phyloP scores from a whole-genome alignment of 75 land plant species.

The Sequoiadendron giganteum region DNA sequence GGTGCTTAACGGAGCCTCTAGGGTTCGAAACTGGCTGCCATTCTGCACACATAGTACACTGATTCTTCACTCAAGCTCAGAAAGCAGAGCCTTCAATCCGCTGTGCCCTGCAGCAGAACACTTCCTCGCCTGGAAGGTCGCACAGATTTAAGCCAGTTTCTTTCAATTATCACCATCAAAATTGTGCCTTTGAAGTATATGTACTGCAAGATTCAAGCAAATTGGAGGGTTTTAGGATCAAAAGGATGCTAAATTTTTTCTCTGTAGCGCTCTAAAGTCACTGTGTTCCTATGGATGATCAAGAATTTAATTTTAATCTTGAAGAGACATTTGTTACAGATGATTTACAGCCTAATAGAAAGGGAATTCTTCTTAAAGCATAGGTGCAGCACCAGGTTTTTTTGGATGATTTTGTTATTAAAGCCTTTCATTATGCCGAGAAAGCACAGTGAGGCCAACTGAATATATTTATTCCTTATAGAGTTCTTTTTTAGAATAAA shows the following conservation, averaged over 20 bases:
- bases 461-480: conserved; percentile 2
- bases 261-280: conserved; percentile 43
- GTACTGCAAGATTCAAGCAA: too few relatives aligned
- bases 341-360: conserved; percentile 36
- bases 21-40: too few relatives aligned
- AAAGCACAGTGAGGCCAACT: conserved; percentile 92
- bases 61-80: conserved; percentile 35
- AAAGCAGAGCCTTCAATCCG: conserved; percentile 67
- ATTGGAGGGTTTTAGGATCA: too few relatives aligned
- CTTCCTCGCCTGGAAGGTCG: too few relatives aligned
- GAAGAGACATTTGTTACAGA: conserved; percentile 29
- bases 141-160: too few relatives aligned
- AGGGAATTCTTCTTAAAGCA: conserved; percentile 63
- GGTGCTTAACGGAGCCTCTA: too few relatives aligned
- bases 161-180: too few relatives aligned
- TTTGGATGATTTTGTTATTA: conserved; percentile 61
- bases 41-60: background rate
- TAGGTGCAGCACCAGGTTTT: conserved; percentile 75
- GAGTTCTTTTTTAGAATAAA: too few relatives aligned
- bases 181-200: too few relatives aligned
- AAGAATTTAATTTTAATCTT: conserved; percentile 38
- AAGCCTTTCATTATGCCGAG: conserved; percentile 84
- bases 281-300: conserved; percentile 19
- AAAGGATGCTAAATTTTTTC: too few relatives aligned
- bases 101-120: too few relatives aligned